Evolutionary conservation across 169 alveolate genomes (phyloP), one percentile per base, ranked within the genome.

Genomic region (Cryptosporidium meleagridis): DNA sequence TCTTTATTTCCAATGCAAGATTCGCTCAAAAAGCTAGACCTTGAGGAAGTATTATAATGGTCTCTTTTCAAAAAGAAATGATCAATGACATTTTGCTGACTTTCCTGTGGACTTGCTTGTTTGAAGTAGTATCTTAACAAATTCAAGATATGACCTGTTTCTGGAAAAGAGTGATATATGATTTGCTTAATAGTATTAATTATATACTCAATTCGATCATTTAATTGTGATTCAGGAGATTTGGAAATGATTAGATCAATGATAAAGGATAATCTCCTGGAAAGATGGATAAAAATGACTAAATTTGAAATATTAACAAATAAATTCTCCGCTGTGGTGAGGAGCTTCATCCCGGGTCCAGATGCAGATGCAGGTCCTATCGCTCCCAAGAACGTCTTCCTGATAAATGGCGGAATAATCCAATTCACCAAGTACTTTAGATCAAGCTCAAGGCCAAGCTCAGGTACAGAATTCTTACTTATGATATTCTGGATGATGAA

Each of bases 291-390:
- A 72, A 53, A 41, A 12, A 73, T 73, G 16, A 35, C 37, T 18
- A 73, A 26, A 23, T 18, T 55, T 29, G 86, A 73, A 6, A 73
- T 26, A 73, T 73, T 73, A 0, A 73, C 16, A 73, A 73, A 73
- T 21, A 73, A 23, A 21, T 73, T 59, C 39, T 73, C 86, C 10
- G 23, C n/a, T 2, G 53, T 73, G 16, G 35, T 55, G 7, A 73
- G 48, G 0, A 52, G 1, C 33, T 73, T 73, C 2, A 59, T 6
- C 14, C 70, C 69, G 1, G 2, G 9, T 14, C 55, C 55, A 0
- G 21, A 3, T 41, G 1, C 48, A 8, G 10, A 1, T 8, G 14
- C 12, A 8, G 23, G 1, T 44, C 52, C 55, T 48, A 12, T 21
- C 3, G 5, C 67, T 23, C 18, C 67, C 26, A 10, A 55, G 9